These are phyloP conservation scores for Silene latifolia DNA, from an alignment of 148 eudicot species.

Conservation along the genomic window DNA sequence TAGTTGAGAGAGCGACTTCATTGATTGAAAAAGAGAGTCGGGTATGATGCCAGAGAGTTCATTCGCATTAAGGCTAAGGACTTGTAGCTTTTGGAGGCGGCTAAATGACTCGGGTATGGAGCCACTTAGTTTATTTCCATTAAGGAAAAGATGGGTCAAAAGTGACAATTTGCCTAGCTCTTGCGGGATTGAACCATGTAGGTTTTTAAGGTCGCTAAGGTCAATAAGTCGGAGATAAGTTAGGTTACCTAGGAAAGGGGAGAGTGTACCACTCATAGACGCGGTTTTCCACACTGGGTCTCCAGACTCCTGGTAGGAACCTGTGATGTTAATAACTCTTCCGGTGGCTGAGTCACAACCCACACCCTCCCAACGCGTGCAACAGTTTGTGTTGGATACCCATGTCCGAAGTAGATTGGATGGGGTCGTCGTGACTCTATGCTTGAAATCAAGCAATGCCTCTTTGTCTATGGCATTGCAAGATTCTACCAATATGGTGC, in stretches of 20 bases:
- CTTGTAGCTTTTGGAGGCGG: not conserved
- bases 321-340: conserved; percentile 54
- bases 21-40: conserved; percentile 24
- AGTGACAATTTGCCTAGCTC: conserved; percentile 48
- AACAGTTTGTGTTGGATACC: conserved; percentile 60
- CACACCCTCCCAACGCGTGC: conserved; percentile 59
- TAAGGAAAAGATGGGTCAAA: conserved; percentile 40
- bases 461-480: conserved; percentile 57
- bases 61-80: conserved; percentile 42
- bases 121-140: conserved; percentile 37
- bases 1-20: conserved; percentile 32
- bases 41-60: conserved; percentile 41
- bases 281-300: conserved; percentile 54
- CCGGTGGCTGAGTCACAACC: conserved; percentile 48
- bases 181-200: conserved; percentile 53
- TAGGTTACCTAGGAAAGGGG: conserved; percentile 63
- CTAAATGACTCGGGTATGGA: conserved; percentile 45
- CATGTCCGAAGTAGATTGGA: conserved; percentile 42
- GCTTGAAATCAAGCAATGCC: conserved; percentile 56
- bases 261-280: conserved; percentile 50
- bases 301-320: conserved; percentile 40
- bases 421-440: conserved; percentile 48
- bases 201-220: conserved; percentile 43
- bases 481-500: conserved; percentile 15
- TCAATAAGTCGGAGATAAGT: conserved; percentile 45